Evolutionary conservation across 2,329 filamentous ascomycete species (phyloP), one percentile per base, ranked within the genome.

Genomic region (Apiospora rasikravindrae): DNA sequence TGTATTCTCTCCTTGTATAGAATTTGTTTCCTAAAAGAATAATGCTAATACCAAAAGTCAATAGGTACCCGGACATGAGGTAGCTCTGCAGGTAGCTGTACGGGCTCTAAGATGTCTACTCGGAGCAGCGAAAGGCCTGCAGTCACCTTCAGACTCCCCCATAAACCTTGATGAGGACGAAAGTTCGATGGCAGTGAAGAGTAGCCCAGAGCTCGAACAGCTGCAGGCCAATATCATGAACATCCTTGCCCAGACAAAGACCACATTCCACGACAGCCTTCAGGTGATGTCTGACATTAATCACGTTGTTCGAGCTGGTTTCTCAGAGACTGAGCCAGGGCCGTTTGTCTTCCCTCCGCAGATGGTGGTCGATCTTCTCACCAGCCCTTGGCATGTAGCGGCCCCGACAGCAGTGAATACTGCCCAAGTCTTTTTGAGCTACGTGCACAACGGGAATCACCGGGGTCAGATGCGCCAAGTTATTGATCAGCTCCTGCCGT

Each of bases 281-380:
- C 92, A 94, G 74, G 86, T 29, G 47, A 64, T 61, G 61, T 93
- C 95, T 77, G 86, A 89, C 4, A 90, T 92, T 45, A 96, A 94
- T 81, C 87, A 86, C 72, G 89, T 95, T 67, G 86, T 96, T 69
- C 89, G 91, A 53, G 88, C 90, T 26, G 94, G 94, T 0, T 95
- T 95, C 77, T 91, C 91, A 0, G 94, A 97, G 80, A 88, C 86
- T 0, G 88, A 90, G 37, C 89, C 92, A 3, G 94, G 94, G 0
- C 92, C 93, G 0, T 96, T 96, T 76, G 93, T 95, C 11, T 90
- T 97, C 73, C 88, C 91, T 2, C 86, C 92, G 0, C 83, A 87
- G 0, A 86, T 90, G 74, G 89, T 93, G n/a, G 89, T 91, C 14
- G 86, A 90, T 57, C 92, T 93, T 78, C 86, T 96, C 67, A 85